Base-by-base conservation (phyloP, 2,329 filamentous ascomycete genomes). In the Neoarthrinium moseri region DNA sequence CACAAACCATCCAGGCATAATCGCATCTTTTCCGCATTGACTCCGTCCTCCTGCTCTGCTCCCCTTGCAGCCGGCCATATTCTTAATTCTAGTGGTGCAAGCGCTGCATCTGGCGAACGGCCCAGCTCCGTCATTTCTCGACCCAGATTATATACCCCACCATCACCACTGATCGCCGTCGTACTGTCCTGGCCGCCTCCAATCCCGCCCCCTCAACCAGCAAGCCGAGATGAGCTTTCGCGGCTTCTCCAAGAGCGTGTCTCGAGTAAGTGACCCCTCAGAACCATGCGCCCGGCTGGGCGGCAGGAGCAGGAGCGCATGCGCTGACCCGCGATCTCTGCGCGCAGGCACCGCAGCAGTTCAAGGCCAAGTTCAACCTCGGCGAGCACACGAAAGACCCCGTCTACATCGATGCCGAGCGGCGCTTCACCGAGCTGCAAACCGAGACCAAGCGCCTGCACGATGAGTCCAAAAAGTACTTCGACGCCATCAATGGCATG, bases 401-500 rank as follows among this genome's bases (percentile, higher is more conserved):
- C 38, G 86, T 99, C 61, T 99, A 96, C 68, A 84, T 89, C 52
- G 94, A 99, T 69, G 89, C 94, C 53, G 94, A 99, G 67, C 84
- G 91, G 51, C 86, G 94, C 39, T 99, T 97, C 65, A 78, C 90
- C 54, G 94, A 99, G 72, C 80, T 99, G 53, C 94, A 99, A 71
- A 86, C 77, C 55, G 91, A 99, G 73, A 97, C 94, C 27, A 97
- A 96, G 78, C 92, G 88, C 69, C 84, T 65, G 23, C 92, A 97
- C 71, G 90, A 96, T 73, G 92, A 97, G 70, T 95, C 90, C 46
- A 88, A 91, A 68, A 96, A 95, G 73, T 99, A 99, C 70, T 96
- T 95, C 60, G 85, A 96, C 44, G 89, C 94, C 64, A 96, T 99
- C 73, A 96, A 97, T 72, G 89, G 87, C 76, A 99, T 99, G 94